Base-by-base conservation (phyloP, 768 basidiomycete genomes). In the Leccinum olivaceopallidum region DNA sequence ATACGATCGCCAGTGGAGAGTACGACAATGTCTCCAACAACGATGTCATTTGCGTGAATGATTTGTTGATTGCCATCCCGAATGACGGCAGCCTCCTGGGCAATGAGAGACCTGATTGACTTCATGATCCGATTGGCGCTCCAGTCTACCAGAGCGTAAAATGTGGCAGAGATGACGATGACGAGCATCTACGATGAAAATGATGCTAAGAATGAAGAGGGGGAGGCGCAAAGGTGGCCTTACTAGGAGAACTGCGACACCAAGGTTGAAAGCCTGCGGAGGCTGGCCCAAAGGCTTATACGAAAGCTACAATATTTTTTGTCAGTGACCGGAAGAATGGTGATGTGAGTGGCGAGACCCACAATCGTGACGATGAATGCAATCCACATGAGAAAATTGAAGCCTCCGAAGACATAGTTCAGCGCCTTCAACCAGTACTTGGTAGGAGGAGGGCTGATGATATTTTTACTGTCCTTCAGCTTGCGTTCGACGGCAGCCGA, bases 61-160 rank as follows among this genome's bases (percentile, higher is more conserved):
- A 79, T 79, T 37, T 80, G 77, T 49, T 76, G 77, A 37, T 78
- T 76, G 8, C 80, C 78, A 57, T 85, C 81, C 1, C 85, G 78
- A 18, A 83, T 73, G 48, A 86, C 80, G 22, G 82, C 79, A 30
- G 84, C 85, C 64, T 83, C 82, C 22, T 85, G 79, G 2, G 85
- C 83, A 14, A 86, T 83, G 24, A 87, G 81, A 59, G 80, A 80
- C 67, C 80, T 83, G 68, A 85, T 83, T 14, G 81, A 82, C 37
- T 80, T 77, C 80, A 85, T 84, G 58, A 82, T 79, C 1, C 79
- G 74, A 14, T 69, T 75, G 8, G 83, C 81, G 16, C 78, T 78
- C 65, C 74, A 85, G 65, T 85, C 83, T 42, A 81, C 80, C 6
- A 78, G 70, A 4, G 83, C 81, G 52, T 83, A 83, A 67, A 83